Evolutionary conservation across 106 monocot species (phyloP).

Genomic region (Dioscorea dumetorum): DNA sequence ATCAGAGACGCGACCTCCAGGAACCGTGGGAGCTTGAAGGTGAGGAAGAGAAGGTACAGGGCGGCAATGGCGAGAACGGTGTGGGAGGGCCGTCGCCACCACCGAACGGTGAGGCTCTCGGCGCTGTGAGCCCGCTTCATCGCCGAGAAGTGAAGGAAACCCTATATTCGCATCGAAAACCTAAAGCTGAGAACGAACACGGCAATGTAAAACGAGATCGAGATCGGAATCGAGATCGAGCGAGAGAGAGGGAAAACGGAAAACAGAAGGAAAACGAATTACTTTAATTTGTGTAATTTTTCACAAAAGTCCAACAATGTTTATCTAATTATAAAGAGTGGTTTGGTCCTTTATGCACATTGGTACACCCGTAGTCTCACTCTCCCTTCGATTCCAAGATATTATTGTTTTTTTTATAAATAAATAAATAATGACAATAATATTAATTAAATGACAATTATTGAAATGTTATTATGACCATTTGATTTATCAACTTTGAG

Average conservation of each 20-base stretch:
- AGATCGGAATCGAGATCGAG: background rate
- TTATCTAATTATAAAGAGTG: too few relatives aligned
- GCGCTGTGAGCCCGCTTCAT: constrained; percentile 11
- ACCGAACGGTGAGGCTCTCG: constrained; percentile 13
- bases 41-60: constrained; percentile 54
- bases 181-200: too few relatives aligned
- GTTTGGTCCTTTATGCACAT: too few relatives aligned
- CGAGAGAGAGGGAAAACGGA: background rate
- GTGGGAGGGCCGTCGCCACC: constrained; percentile 21
- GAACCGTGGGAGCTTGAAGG: constrained; percentile 45
- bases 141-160: background rate
- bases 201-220: background rate
- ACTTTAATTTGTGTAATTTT: background rate
- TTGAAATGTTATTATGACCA: too few relatives aligned
- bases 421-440: too few relatives aligned
- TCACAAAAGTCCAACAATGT: too few relatives aligned
- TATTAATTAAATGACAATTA: too few relatives aligned
- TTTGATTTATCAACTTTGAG: too few relatives aligned
- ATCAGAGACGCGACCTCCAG: constrained; percentile 11
- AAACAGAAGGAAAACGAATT: background rate
- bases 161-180: background rate
- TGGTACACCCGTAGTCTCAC: too few relatives aligned
- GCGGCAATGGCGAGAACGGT: constrained; percentile 28
- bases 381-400: too few relatives aligned
- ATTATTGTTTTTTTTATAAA: too few relatives aligned